phyloP scores from a whole-genome alignment of 208 protist genomes.

The Crithidia bombi region DNA sequence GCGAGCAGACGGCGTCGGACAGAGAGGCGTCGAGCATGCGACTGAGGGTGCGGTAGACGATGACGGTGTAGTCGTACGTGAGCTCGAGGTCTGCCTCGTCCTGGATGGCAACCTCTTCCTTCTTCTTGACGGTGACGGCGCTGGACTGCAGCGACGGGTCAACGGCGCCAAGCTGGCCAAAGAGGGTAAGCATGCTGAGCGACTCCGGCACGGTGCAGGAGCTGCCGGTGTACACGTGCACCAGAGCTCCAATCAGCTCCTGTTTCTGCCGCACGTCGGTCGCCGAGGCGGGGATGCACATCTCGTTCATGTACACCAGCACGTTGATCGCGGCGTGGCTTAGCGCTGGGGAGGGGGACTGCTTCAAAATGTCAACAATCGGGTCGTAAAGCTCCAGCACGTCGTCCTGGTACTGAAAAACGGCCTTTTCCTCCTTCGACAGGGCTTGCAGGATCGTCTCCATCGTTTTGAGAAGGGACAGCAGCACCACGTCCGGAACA shows the following conservation, averaged over 20 bases:
- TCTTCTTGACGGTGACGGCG: conserved; percentile 53
- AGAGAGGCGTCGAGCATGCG: conserved; percentile 86
- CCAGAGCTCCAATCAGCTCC: conserved; percentile 70
- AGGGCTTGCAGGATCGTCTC: conserved; percentile 68
- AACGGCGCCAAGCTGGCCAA: conserved; percentile 88
- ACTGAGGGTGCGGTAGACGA: conserved; percentile 90
- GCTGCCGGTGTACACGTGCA: conserved; percentile 75
- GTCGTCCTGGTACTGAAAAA: conserved; percentile 86
- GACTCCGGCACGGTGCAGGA: conserved; percentile 70
- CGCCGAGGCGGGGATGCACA: conserved; percentile 56
- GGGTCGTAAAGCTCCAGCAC: conserved; percentile 76
- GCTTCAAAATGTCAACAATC: conserved; percentile 66
- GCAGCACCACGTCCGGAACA: conserved; percentile 66
- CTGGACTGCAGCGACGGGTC: conserved; percentile 70
- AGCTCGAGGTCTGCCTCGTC: conserved; percentile 87
- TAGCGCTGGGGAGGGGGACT: conserved; percentile 69
- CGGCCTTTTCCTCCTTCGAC: conserved; percentile 59
- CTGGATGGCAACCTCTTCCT: conserved; percentile 74
- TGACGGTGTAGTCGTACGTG: conserved; percentile 93
- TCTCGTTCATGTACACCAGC: conserved; percentile 77
- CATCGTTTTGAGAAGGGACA: conserved; percentile 82
- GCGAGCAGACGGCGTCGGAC: conserved; percentile 81
- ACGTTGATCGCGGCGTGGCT: conserved; percentile 80
- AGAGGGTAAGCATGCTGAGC: conserved; percentile 79
- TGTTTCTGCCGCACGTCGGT: conserved; percentile 61